Conservation (phyloP, 73 alveolate genomes). For the Halteria grandinella region DNA sequence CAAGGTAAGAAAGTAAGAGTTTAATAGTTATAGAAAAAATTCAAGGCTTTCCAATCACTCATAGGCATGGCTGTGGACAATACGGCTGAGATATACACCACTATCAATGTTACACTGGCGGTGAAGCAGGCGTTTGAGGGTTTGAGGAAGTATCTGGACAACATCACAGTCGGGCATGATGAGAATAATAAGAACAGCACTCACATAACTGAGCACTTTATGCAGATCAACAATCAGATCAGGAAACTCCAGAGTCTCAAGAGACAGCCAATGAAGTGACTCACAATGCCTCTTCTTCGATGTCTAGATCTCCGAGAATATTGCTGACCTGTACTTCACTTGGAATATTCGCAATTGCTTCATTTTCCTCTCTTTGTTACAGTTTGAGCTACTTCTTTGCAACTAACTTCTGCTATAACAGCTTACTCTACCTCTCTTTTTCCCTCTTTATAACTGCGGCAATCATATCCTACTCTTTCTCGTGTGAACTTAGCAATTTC, state of each 20-base stretch:
- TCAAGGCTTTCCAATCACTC: slow-evolving; percentile 39
- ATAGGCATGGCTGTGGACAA: slow-evolving; percentile 43
- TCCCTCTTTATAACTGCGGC: slow-evolving; percentile 36
- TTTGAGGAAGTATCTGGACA: not conserved
- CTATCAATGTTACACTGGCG: slow-evolving; percentile 50
- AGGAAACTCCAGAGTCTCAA: too few species aligned
- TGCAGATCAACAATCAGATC: not conserved
- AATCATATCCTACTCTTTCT: slow-evolving; percentile 7
- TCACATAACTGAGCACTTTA: not conserved
- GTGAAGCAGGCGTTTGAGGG: slow-evolving; percentile 33
- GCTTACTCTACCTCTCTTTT: slow-evolving; percentile 11
- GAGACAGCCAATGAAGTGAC: not conserved
- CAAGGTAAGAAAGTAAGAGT: slow-evolving; percentile 1
- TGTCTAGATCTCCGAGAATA: not conserved
- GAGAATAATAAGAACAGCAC: not conserved
- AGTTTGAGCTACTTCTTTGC: slow-evolving; percentile 21
- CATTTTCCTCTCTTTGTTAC: not conserved
- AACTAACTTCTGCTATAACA: slow-evolving; percentile 2
- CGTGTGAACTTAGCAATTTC: not conserved
- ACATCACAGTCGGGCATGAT: slow-evolving; percentile 3
- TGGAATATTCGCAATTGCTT: not conserved
- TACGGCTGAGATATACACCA: slow-evolving; percentile 46
- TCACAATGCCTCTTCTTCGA: not conserved
- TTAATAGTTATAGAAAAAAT: slow-evolving; percentile 33
- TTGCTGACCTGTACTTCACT: not conserved